Evolutionary conservation across 225 moss, liverwort and hornwort genomes (phyloP), one percentile per base, ranked within the genome.

Genomic region (Polytrichum formosum): DNA sequence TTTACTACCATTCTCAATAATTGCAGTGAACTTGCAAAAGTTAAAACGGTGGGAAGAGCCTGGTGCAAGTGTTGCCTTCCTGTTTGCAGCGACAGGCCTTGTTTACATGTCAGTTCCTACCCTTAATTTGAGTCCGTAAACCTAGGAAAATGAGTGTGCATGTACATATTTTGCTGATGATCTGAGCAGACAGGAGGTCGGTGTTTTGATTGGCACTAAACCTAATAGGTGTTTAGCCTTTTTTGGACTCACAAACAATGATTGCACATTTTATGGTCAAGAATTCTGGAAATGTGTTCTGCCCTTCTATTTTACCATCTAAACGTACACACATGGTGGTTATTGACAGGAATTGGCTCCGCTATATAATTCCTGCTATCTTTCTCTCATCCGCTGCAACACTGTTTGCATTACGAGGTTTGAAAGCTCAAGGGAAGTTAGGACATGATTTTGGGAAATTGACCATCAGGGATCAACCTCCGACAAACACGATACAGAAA

Each of bases 401-500:
- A 17, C 81, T 98, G 55, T 76, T 84, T 67, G 54, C 81, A 25
- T 63, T 98, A 65, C 88, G 94, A 62, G 84, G 85, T 67, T 35
- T 98, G 23, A 94, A 90, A 79, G 83, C 85, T 58, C 81, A 79
- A 72, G 94, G 92, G 53, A 80, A 71, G 67, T 74, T 94, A 22
- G 77, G 79, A 63, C 75, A 73, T 37, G 92, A 90, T 67, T 94
- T 92, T 55, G 94, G 94, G 26, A 94, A 94, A 83, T 71, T 98
- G 60, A 75, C 84, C 25, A 91, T 98, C 62, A 88, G 80, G 58
- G 98, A 94, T 70, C 92, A 94, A 73, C 90, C 92, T 5, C 80
- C 83, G 27, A 91, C 98, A 25, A 98, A 98, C 69, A 93, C 98
- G 2, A 98, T 98, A 53, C 92, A 98, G 56, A 82, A 98, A 67